Percentiles rank a stretch among this genome's conserved stretches.
phyloP scores from a whole-genome alignment of 768 basidiomycete genomes.

The Tylopilus subfusipes region DNA sequence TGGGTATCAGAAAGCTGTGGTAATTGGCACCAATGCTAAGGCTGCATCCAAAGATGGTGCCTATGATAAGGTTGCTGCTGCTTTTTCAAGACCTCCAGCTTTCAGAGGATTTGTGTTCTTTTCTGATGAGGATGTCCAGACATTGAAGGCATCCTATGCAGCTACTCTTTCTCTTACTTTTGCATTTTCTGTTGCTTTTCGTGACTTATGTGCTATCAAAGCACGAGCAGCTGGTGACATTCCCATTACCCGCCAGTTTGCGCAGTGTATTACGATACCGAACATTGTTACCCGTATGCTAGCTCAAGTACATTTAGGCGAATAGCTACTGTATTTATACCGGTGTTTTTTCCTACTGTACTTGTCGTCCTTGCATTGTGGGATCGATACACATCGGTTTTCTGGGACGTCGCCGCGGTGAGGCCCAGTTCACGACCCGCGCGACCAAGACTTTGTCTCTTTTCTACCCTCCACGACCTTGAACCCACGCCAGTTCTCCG shows the following conservation, averaged over 20 bases:
- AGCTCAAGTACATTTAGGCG: slow-evolving; percentile 12
- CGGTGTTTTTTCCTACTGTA: background rate
- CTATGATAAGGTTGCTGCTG: slow-evolving; percentile 27
- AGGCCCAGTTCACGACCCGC: slow-evolving; percentile 1
- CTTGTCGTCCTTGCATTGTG: background rate
- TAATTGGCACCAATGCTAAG: background rate
- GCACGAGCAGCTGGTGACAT: slow-evolving; percentile 35
- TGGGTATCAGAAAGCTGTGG: slow-evolving; percentile 16
- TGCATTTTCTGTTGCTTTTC: slow-evolving; percentile 54
- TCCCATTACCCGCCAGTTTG: slow-evolving; percentile 22
- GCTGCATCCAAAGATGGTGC: background rate
- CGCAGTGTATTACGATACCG: slow-evolving; percentile 23
- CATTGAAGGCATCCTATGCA: slow-evolving; percentile 55
- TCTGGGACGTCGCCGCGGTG: background rate
- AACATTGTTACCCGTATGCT: slow-evolving; percentile 16
- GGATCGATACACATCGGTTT: background rate
- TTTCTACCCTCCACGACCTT: slow-evolving; percentile 3
- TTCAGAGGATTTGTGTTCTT: slow-evolving; percentile 22
- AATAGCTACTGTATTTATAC: background rate
- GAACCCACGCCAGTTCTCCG: slow-evolving; percentile 5
- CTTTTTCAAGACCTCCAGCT: slow-evolving; percentile 25
- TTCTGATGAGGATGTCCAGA: slow-evolving; percentile 35
- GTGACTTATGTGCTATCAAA: slow-evolving; percentile 53
- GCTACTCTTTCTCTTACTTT: slow-evolving; percentile 37
- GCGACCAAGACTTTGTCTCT: background rate